Conservation (phyloP, 2,329 filamentous ascomycete species). For the Talaromyces sp. region DNA sequence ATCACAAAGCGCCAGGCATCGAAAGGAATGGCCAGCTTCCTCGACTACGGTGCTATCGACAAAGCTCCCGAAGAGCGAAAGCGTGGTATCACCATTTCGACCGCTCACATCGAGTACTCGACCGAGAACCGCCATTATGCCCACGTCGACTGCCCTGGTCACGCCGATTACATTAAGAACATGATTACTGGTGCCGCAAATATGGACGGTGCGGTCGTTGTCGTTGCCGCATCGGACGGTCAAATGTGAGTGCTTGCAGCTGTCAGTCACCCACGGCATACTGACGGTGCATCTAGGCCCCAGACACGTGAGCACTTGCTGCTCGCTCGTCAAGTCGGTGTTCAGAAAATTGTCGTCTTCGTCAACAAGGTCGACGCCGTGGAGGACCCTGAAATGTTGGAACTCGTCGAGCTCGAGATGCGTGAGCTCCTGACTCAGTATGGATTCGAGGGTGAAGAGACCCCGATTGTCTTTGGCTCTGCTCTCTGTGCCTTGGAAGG, state of each 20-base stretch:
- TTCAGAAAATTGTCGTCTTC: conserved; percentile 97
- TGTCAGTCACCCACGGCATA: neutral
- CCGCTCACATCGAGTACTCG: conserved; percentile 96
- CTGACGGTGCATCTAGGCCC: conserved; percentile 50
- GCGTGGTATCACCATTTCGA: conserved; percentile 99
- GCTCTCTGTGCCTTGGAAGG: conserved; percentile 89
- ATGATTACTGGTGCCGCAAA: conserved; percentile 99
- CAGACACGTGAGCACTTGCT: conserved; percentile 98
- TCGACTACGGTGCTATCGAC: conserved; percentile 97
- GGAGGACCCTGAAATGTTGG: conserved; percentile 98
- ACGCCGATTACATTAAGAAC: conserved; percentile 99
- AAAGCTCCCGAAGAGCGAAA: conserved; percentile 99
- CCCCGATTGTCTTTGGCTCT: conserved; percentile 93
- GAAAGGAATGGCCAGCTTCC: conserved; percentile 88
- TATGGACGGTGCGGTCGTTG: conserved; percentile 99
- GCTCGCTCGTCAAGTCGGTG: conserved; percentile 94
- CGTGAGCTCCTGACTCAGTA: conserved; percentile 88
- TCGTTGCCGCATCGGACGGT: conserved; percentile 95
- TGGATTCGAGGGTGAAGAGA: conserved; percentile 96
- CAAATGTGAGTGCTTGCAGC: conserved; percentile 63
- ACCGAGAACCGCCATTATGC: conserved; percentile 95
- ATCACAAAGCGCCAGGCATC: conserved; percentile 98
- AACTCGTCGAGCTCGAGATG: conserved; percentile 99
- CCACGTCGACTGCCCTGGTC: conserved; percentile 98
- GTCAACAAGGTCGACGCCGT: conserved; percentile 99